Conservation (phyloP, 2,329 filamentous ascomycete species). For the Pseudogymnoascus pannorum region DNA sequence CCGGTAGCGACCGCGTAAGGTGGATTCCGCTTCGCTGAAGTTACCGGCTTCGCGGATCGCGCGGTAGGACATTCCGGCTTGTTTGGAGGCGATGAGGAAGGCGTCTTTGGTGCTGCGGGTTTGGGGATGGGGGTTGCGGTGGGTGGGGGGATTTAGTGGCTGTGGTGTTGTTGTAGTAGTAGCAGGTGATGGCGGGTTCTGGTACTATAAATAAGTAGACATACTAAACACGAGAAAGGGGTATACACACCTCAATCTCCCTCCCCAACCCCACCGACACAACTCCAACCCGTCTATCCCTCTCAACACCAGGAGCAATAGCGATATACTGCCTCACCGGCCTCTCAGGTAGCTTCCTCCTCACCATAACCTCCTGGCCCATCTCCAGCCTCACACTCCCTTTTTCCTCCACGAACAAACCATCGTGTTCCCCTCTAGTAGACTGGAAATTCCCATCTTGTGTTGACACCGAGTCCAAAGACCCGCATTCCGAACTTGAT, state of each 20-base stretch:
- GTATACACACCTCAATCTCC: not conserved
- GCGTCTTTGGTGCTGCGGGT: slow-evolving; percentile 32
- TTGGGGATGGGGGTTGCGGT: not conserved
- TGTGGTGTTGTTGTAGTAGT: not conserved
- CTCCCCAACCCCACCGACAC: not conserved
- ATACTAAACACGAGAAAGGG: not conserved
- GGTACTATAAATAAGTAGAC: not conserved
- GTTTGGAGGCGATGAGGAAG: slow-evolving; percentile 47
- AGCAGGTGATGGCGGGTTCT: not conserved
- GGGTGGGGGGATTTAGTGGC: not conserved
- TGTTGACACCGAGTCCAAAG: not conserved
- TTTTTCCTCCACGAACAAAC: too few species aligned
- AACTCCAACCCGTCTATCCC: not conserved
- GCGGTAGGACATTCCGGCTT: slow-evolving; percentile 54
- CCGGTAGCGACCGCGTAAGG: slow-evolving; percentile 60
- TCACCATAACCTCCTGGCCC: not conserved
- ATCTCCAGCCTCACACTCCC: not conserved
- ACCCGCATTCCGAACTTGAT: not conserved
- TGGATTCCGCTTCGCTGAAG: slow-evolving; percentile 62
- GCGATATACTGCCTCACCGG: not conserved
- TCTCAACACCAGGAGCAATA: not conserved
- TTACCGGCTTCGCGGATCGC: slow-evolving; percentile 50
- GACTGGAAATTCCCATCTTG: not conserved
- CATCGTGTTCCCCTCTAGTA: not conserved
- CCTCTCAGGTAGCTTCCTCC: not conserved